Evolutionary conservation across 345 rosid species (phyloP).

Genomic region (Hypericum perforatum): DNA sequence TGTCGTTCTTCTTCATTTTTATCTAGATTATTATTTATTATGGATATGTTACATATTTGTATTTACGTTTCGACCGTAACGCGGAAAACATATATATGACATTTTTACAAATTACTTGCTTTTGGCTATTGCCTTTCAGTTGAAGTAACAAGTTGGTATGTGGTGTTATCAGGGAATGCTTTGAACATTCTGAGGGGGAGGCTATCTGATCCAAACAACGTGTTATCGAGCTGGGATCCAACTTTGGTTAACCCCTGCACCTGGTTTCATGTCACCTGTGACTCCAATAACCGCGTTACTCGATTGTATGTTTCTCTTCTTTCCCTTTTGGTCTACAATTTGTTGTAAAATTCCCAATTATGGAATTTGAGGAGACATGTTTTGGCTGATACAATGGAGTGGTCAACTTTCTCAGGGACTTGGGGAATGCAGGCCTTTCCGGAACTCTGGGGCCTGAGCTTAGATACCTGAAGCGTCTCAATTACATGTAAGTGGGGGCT

Average conservation of each 20-base stretch:
- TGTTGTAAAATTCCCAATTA: background rate
- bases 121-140: too few species aligned
- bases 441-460: conserved; percentile 86
- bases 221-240: conserved; percentile 99
- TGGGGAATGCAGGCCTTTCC: conserved; percentile 81
- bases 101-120: too few species aligned
- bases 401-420: conserved; percentile 53
- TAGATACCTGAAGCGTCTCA: conserved; percentile 80
- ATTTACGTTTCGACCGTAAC: too few species aligned
- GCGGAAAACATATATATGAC: too few species aligned
- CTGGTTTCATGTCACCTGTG: conserved; percentile 96
- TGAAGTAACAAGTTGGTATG: too few species aligned
- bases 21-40: too few species aligned
- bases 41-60: too few species aligned
- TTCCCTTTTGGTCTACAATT: background rate
- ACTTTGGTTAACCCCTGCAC: conserved; percentile 95
- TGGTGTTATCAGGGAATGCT: conserved; percentile 47
- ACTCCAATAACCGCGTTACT: conserved; percentile 79
- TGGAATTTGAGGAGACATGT: background rate
- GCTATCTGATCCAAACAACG: conserved; percentile 12
- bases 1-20: too few species aligned
- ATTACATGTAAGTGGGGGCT: conserved; percentile 61
- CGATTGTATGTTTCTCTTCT: conserved; percentile 43
- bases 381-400: background rate
- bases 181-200: conserved; percentile 58